phyloP scores from a whole-genome alignment of 1,139 yeast genomes.

The Saccharomyces hybrid region DNA sequence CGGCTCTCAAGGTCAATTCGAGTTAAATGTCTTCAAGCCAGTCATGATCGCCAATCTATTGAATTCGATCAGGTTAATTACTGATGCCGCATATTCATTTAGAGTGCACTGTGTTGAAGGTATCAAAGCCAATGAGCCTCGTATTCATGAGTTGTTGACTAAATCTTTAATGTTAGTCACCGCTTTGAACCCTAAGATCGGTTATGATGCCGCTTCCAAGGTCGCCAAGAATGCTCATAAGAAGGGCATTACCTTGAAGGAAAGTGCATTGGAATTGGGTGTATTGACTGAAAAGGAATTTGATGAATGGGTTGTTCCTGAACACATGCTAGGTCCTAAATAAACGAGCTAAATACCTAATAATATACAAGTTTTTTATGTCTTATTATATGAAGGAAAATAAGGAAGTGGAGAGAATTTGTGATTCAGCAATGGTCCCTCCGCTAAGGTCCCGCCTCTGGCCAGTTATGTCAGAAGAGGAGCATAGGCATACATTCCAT shows the following conservation, averaged over 20 bases:
- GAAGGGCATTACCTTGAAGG: constrained; percentile 91
- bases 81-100: constrained; percentile 86
- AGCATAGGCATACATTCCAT: no score
- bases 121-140: constrained; percentile 77
- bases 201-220: constrained; percentile 94
- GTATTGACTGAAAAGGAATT: constrained; percentile 77
- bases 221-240: constrained; percentile 98
- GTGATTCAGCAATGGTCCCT: neutral
- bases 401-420: neutral
- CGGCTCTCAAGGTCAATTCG: constrained; percentile 98
- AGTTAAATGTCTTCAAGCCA: constrained; percentile 96
- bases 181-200: constrained; percentile 96
- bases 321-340: constrained; percentile 94
- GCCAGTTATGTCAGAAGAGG: neutral
- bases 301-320: constrained; percentile 96
- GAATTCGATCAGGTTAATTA: constrained; percentile 76
- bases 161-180: constrained; percentile 97
- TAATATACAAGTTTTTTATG: neutral
- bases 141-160: constrained; percentile 77
- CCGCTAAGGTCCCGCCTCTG: neutral
- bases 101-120: constrained; percentile 93
- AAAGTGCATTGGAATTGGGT: constrained; percentile 85
- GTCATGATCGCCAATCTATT: constrained; percentile 86
- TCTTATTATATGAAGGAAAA: neutral
- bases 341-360: neutral